Evolutionary conservation across 1,284 basidiomycete species (phyloP).

Genomic region (Puccinia horiana): DNA sequence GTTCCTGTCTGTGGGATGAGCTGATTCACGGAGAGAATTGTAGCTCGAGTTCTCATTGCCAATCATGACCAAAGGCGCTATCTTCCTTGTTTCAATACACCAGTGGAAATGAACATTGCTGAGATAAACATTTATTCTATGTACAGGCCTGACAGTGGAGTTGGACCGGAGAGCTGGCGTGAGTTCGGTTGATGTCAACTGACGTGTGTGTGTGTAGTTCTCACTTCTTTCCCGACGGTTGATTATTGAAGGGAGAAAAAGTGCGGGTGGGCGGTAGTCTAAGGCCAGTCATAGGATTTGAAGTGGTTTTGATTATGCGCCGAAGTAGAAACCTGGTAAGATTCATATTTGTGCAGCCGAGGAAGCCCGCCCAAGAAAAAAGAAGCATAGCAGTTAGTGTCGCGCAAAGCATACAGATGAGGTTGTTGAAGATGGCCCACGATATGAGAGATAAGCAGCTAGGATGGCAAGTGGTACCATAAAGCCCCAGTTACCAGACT

Average conservation of each 20-base stretch:
- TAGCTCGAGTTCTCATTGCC: background rate
- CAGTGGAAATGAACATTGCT: background rate
- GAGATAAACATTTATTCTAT: background rate
- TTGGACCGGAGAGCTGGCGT: background rate
- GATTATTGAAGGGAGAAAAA: background rate
- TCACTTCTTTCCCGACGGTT: background rate
- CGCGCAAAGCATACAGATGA: background rate
- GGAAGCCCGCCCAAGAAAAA: background rate
- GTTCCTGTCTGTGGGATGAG: background rate
- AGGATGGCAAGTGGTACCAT: constrained; percentile 73
- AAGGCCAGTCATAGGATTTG: background rate
- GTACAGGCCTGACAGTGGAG: background rate
- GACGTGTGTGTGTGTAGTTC: background rate
- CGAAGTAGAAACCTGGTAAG: constrained; percentile 9
- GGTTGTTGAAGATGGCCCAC: constrained; percentile 6
- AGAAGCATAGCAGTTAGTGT: background rate
- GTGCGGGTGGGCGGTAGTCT: background rate
- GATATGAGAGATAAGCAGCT: constrained; percentile 74
- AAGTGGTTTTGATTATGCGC: background rate
- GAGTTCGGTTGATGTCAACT: too few species aligned
- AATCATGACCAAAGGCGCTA: background rate
- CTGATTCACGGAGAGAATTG: background rate
- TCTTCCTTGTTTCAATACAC: background rate
- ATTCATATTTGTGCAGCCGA: background rate
- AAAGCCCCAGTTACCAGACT: constrained; percentile 24